Evolutionary conservation across 2,329 filamentous ascomycete species (phyloP), one percentile per base, ranked within the genome.

Genomic region (Colletotrichum siamense): DNA sequence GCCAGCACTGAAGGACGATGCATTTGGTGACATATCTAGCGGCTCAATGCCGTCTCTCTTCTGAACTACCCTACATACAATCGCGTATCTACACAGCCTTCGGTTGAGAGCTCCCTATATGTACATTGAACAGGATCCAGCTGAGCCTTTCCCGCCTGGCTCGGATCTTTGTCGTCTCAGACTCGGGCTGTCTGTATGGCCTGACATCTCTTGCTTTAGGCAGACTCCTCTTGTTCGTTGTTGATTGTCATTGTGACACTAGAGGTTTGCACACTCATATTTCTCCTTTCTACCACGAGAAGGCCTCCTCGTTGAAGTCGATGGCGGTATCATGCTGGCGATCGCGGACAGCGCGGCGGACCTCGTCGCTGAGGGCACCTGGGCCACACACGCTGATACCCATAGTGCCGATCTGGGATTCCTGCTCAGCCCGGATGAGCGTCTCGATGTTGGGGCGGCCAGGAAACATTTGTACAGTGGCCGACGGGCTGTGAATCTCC

Each of bases 381-480:
- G 93, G 93, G 16, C 95, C 95, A 81, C 94, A 96, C 4, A 95
- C 94, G 18, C 90, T 91, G 16, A 96, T 92, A 39, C 91, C 94
- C 87, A 95, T 93, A 34, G 94, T 92, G 75, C 94, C 94, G 65
- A 96, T 87, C 81, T 95, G 94, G 80, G 91, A 90, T 85, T 94
- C 92, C 87, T 95, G 93, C 87, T 96, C 94, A 80, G 92, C 92
- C 71, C 92, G 90, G 76, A 96, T 87, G 18, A 96, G 87, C 2
- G 93, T 94, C 78, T 93, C 90, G 69, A 95, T 92, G 82, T 95
- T 95, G 22, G 94, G 94, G 79, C 94, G 89, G 18, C 94, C 94
- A 6, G 94, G 94, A 88, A 95, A 95, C 94, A 96, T 96, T 83
- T 96, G 94, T 15, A 96, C 94, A 22, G 93, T 95, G 2, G 93